Conservation (phyloP, 805 yeast species). For the Saccharomyces paradoxus region DNA sequence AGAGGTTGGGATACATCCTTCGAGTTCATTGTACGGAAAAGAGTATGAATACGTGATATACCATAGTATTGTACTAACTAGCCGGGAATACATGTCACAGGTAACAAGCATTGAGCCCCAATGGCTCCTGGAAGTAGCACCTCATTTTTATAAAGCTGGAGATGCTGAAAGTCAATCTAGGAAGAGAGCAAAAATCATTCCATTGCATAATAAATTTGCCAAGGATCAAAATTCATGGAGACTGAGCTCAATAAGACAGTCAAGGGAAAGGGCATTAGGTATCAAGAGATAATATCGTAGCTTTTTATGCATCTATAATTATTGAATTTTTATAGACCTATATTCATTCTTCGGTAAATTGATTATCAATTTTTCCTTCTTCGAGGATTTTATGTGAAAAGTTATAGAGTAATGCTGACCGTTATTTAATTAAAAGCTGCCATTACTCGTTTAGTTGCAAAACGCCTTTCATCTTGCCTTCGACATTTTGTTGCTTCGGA, state of each 20-base stretch:
- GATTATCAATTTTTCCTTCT: neutral
- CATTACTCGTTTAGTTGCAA: neutral
- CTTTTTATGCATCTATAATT: constrained; percentile 17
- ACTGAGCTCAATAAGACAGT: constrained; percentile 40
- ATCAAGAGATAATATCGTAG: constrained; percentile 14
- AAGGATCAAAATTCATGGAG: constrained; percentile 70
- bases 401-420: neutral
- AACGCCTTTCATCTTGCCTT: neutral
- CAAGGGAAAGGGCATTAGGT: constrained; percentile 27
- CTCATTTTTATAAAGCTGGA: constrained; percentile 61
- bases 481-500: neutral
- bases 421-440: neutral
- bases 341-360: neutral
- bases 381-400: neutral
- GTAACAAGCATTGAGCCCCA: constrained; percentile 72
- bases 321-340: neutral
- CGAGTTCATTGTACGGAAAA: constrained; percentile 57
- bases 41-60: constrained; percentile 74
- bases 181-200: constrained; percentile 60
- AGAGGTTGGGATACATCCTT: constrained; percentile 79
- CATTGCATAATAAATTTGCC: constrained; percentile 55
- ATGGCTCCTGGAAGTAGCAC: constrained; percentile 67
- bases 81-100: constrained; percentile 87
- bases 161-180: constrained; percentile 48
- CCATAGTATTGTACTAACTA: constrained; percentile 73